Evolutionary conservation across 257 asterid species (phyloP).

Genomic region (Ophiorrhiza pumila): DNA sequence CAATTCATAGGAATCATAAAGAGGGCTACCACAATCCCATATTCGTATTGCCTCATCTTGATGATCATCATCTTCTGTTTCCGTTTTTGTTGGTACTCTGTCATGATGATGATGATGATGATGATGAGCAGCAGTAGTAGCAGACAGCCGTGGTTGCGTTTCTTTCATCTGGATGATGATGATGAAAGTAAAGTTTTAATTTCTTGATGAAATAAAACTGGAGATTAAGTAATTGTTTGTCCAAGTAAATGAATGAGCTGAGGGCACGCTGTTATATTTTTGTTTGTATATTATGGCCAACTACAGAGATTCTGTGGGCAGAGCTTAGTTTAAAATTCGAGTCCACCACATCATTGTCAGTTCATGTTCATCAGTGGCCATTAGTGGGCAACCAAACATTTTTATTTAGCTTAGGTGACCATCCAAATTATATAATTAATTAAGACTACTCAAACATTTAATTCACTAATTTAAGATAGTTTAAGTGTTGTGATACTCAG

Average conservation of each 20-base stretch:
- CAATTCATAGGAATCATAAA: constrained; percentile 65
- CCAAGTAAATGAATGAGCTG: no score
- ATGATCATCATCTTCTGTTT: constrained; percentile 10
- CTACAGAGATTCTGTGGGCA: constrained; percentile 2
- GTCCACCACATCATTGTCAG: constrained; percentile 7
- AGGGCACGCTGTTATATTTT: constrained; percentile 13
- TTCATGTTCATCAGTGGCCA: not conserved
- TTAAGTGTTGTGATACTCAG: not conserved
- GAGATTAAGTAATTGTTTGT: no score
- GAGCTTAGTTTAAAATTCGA: not conserved
- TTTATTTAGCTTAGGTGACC: constrained; percentile 1
- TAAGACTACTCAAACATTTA: no score
- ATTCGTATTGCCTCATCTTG: constrained; percentile 3
- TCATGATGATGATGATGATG: not conserved
- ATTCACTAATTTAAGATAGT: not conserved
- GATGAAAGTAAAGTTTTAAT: not conserved
- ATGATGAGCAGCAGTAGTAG: no score
- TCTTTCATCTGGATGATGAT: constrained; percentile 10
- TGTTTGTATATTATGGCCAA: not conserved
- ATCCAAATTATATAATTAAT: constrained; percentile 3
- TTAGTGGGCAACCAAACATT: not conserved
- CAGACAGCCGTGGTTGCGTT: not conserved
- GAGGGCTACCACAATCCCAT: constrained; percentile 83
- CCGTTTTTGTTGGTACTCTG: no score
- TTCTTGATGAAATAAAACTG: constrained; percentile 11